Conservation (phyloP, 1,284 basidiomycete genomes). For the Mycena sp. region DNA sequence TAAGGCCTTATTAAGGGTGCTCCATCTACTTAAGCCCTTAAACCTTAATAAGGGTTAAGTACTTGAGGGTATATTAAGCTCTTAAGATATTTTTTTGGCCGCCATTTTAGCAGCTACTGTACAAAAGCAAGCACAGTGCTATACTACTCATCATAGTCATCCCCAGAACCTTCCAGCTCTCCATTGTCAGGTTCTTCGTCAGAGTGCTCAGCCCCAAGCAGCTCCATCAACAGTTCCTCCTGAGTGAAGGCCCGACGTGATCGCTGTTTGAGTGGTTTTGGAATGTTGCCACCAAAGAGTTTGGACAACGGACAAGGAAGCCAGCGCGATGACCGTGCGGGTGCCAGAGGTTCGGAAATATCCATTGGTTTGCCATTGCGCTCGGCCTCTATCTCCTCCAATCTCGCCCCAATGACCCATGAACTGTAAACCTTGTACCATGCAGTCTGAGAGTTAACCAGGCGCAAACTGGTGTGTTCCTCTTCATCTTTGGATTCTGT, state of each 20-base stretch:
- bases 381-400: background rate
- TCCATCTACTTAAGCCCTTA: background rate
- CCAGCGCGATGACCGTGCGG: background rate
- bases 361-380: background rate
- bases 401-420: background rate
- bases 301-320: background rate
- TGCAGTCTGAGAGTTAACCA: background rate
- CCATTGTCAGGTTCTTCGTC: constrained; percentile 4
- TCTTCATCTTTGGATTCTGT: background rate
- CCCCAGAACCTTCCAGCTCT: constrained; percentile 4
- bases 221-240: constrained; percentile 3
- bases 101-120: background rate
- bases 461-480: background rate
- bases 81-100: background rate
- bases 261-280: background rate
- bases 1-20: background rate
- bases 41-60: background rate
- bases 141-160: background rate
- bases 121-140: background rate
- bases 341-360: background rate
- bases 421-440: background rate
- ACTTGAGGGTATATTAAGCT: background rate
- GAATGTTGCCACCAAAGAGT: background rate
- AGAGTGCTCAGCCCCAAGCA: constrained; percentile 4
- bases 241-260: background rate